Conservation (phyloP, 345 rosid genomes). For the Syzygium aqueum region DNA sequence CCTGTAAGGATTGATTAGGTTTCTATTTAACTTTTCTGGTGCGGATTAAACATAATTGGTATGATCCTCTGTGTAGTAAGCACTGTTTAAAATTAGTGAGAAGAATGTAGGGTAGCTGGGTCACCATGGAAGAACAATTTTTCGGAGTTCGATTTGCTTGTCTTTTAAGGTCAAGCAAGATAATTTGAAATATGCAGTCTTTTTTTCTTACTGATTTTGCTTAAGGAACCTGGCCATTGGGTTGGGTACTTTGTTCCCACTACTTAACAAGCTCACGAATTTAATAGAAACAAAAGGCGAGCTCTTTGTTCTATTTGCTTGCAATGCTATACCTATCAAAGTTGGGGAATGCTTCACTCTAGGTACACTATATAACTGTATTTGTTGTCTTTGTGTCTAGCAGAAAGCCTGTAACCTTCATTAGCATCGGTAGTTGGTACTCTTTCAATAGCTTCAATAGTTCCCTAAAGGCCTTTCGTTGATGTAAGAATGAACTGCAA, state of each 20-base stretch:
- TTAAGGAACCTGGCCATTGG: background rate
- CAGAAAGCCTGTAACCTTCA: background rate
- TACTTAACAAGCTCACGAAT: background rate
- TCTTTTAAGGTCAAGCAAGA: background rate
- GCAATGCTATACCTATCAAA: background rate
- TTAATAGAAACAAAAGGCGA: background rate
- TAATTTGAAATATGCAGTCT: background rate
- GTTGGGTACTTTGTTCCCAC: background rate
- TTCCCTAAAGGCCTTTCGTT: background rate
- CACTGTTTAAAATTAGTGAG: background rate
- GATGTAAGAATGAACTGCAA: background rate
- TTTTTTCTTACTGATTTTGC: background rate
- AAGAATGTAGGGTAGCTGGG: background rate
- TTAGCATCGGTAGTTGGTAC: background rate
- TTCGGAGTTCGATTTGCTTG: background rate
- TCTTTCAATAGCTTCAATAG: background rate
- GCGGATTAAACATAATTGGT: background rate
- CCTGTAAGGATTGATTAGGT: background rate
- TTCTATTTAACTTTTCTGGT: background rate
- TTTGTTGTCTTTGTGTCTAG: background rate
- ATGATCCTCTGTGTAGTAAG: background rate
- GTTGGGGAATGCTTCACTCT: background rate
- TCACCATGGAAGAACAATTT: background rate
- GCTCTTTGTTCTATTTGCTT: slow-evolving; percentile 2
- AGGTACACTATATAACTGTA: background rate